Evolutionary conservation across 148 eudicot species (phyloP), one percentile per base, ranked within the genome.

Genomic region (Chenopodium formosanum): DNA sequence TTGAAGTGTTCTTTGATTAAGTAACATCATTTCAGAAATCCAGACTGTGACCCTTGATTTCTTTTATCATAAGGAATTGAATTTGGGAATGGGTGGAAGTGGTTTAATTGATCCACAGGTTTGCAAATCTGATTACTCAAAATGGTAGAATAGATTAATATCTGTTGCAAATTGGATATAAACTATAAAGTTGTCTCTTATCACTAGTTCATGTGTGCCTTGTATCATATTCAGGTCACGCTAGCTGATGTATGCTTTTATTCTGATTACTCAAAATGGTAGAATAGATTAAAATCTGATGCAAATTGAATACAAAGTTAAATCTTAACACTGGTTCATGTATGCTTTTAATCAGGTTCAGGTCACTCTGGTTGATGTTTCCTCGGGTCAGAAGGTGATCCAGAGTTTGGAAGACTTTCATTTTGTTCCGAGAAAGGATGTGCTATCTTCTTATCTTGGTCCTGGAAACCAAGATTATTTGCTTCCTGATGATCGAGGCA

Each of bases 281-380:
- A 31, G 19, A 27, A 75, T 10, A 29, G 40, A 29, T 58, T 56
- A 22, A 4, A 44, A 77, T 64, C 1, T 73, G 25, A 11, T 73
- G 25, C 20, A 10, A 73, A 74, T 74, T 74, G 52, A 11, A 44
- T 32, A 40, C 46, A 14, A 70, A 23, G 58, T 40, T 56, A 73
- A 47, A 2, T 73, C 27, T 13, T 73, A 23, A 73, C 9, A 19
- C 60, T 22, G 2, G 31, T 22, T 12, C 22, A 5, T 74, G 9
- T 25, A 13, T 25, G 7, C 53, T 66, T 12, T 44, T 25, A 29
- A 80, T 76, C 86, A 96, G 99, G 90, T 96, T 65, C 81, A 88
- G 81, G 97, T 94, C 65, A 90, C 91, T 14, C 80, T 92, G n/a
- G 85, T 96, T 32, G 99, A 96, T 90, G 98, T 96, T 19, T 96